These are phyloP conservation scores for Komagataella kurtzmanii DNA, from an alignment of 805 yeast species.

Conservation along the genomic window DNA sequence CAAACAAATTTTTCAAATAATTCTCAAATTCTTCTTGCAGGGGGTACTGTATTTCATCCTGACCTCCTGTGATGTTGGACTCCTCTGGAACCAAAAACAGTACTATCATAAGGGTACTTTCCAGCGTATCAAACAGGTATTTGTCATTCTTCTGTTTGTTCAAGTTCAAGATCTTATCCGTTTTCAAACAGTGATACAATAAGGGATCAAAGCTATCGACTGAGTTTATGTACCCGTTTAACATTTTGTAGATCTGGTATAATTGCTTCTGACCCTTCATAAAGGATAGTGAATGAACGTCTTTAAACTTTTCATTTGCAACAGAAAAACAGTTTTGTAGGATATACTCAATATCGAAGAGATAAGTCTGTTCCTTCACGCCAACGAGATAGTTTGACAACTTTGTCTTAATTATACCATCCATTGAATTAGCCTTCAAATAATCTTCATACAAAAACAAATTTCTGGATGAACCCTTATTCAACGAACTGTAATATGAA, in stretches of 20 bases:
- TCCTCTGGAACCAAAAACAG: slow-evolving; percentile 1
- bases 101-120: not conserved
- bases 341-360: not conserved
- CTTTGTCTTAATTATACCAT: slow-evolving; percentile 1
- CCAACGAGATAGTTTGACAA: not conserved
- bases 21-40: not conserved
- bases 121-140: not conserved
- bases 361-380: not conserved
- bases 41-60: not conserved
- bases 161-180: not conserved
- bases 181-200: not conserved
- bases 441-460: not conserved
- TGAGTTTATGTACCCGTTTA: not conserved
- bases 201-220: not conserved
- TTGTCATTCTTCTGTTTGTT: not conserved
- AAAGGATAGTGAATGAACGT: not conserved
- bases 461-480: not conserved
- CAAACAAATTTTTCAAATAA: not conserved
- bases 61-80: not conserved
- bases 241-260: not conserved
- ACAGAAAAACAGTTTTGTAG: not conserved
- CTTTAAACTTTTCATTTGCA: not conserved
- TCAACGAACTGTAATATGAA: slow-evolving; percentile 6
- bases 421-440: slow-evolving; percentile 2
- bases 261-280: not conserved